Percentiles rank a stretch among this genome's conserved stretches.
Evolutionary conservation across 2,329 filamentous ascomycete genomes (phyloP).

Genomic region (Neofusicoccum ribis): DNA sequence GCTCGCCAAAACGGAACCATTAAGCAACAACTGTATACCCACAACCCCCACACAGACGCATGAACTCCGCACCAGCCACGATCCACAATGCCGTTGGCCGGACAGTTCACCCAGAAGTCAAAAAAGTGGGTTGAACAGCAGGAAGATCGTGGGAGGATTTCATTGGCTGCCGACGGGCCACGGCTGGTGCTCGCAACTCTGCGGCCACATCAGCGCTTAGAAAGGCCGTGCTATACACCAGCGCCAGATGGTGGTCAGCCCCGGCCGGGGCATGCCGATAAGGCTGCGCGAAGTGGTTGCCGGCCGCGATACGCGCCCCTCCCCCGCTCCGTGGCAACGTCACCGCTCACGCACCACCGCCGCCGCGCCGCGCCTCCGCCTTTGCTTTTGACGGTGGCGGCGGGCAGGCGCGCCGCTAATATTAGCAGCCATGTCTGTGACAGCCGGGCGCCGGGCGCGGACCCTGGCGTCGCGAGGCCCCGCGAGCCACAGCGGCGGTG

Average conservation of each 20-base stretch:
- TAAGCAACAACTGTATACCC: not conserved
- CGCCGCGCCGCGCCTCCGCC: not conserved
- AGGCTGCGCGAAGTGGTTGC: constrained; percentile 9
- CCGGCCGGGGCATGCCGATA: constrained; percentile 4
- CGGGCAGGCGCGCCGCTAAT: not conserved
- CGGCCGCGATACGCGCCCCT: not conserved
- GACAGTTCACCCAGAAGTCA: not conserved
- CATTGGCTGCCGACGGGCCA: not conserved
- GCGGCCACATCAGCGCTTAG: not conserved
- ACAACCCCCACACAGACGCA: no score
- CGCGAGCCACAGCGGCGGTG: constrained; percentile 1
- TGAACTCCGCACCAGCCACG: no score
- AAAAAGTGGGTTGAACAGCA: not conserved
- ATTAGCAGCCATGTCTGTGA: not conserved
- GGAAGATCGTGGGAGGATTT: not conserved
- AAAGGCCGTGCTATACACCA: not conserved
- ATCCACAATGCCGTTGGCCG: no score
- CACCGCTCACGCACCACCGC: not conserved
- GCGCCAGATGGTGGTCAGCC: constrained; percentile 1
- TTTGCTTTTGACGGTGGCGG: not conserved
- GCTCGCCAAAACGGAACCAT: not conserved
- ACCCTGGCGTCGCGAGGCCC: not conserved
- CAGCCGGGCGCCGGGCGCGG: not conserved
- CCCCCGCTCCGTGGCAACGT: not conserved
- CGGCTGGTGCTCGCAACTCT: not conserved